Conservation (phyloP, 2,329 filamentous ascomycete genomes). For the Emergomyces pasteurianus region DNA sequence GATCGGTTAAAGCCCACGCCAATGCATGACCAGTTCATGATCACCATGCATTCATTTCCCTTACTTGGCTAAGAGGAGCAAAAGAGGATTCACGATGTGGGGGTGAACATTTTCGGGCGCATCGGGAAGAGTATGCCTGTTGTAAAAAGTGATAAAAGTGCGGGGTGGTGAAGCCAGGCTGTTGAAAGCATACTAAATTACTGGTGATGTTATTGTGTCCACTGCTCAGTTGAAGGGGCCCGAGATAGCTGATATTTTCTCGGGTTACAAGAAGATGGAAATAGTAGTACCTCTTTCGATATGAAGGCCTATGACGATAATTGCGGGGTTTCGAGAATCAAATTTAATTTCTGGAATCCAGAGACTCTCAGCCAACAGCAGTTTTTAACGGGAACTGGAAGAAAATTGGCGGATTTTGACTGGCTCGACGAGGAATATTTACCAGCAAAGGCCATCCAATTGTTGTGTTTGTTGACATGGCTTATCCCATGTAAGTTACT, state of each 20-base stretch:
- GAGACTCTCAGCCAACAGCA: background rate
- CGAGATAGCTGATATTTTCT: background rate
- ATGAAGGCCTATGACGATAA: background rate
- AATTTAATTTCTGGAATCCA: background rate
- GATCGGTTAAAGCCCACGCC: background rate
- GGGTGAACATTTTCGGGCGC: background rate
- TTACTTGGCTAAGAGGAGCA: background rate
- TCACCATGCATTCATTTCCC: background rate
- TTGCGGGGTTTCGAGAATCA: background rate
- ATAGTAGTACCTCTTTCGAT: no score
- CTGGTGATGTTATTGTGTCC: background rate
- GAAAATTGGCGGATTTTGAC: background rate
- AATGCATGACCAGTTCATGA: background rate
- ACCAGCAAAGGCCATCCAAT: background rate
- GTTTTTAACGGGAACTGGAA: background rate
- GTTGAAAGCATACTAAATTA: background rate
- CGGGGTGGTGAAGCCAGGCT: background rate
- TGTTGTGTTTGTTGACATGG: background rate
- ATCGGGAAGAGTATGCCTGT: background rate
- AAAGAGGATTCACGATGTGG: background rate
- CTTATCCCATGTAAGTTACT: background rate
- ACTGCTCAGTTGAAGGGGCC: background rate
- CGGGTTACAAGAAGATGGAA: background rate
- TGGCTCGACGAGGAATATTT: background rate
- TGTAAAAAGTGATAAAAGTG: background rate